A percentile compares a stretch with the other conserved stretches of the same genome.
Evolutionary conservation across 1,284 basidiomycete genomes (phyloP).

Genomic region (Cryptococcus sp.): DNA sequence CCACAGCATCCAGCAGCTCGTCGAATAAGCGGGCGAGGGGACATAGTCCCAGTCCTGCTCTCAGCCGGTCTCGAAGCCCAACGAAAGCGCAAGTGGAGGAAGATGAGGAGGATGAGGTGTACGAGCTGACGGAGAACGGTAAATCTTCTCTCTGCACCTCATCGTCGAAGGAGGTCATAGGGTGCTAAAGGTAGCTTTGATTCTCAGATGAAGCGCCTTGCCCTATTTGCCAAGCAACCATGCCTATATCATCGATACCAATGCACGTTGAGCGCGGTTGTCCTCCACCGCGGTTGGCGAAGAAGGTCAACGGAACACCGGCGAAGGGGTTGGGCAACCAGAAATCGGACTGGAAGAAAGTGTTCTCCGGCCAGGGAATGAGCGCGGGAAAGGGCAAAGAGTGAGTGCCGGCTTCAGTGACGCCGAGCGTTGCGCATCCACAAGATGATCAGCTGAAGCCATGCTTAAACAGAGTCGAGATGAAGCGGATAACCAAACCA

Average conservation of each 20-base stretch:
- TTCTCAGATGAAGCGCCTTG: slow-evolving; percentile 42
- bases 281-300: slow-evolving; percentile 36
- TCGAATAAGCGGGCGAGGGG: slow-evolving; percentile 6
- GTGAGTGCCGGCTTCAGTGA: slow-evolving; percentile 9
- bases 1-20: slow-evolving; percentile 21
- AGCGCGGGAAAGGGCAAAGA: slow-evolving; percentile 25
- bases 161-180: background rate
- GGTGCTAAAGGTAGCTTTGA: background rate
- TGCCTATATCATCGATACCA: slow-evolving; percentile 43
- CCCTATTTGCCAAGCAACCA: slow-evolving; percentile 40
- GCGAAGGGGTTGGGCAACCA: slow-evolving; percentile 32
- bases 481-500: slow-evolving; percentile 49
- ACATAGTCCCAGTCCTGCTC: slow-evolving; percentile 21
- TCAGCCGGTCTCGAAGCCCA: slow-evolving; percentile 12
- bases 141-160: slow-evolving; percentile 1
- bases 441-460: slow-evolving; percentile 2
- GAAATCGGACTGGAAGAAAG: slow-evolving; percentile 49
- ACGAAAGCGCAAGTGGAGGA: slow-evolving; percentile 11
- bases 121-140: slow-evolving; percentile 43
- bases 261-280: slow-evolving; percentile 49
- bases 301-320: slow-evolving; percentile 5
- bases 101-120: slow-evolving; percentile 26
- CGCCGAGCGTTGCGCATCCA: background rate
- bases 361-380: slow-evolving; percentile 42
- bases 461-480: slow-evolving; percentile 24